Conservation (phyloP, 176 grass and related monocot genomes). For the Paspalum notatum region DNA sequence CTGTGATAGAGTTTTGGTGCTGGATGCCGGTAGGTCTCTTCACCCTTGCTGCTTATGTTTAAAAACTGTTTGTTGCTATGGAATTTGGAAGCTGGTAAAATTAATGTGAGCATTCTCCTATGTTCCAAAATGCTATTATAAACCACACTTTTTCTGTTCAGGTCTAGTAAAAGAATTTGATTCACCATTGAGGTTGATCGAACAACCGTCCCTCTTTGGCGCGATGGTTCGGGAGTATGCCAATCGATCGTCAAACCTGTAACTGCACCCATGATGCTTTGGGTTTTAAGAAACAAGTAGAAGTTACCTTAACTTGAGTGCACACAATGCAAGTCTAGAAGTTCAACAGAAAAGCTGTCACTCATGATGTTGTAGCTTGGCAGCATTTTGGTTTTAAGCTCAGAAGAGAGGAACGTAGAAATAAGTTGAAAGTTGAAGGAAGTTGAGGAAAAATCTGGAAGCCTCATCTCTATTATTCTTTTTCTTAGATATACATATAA, state of each 20-base stretch:
- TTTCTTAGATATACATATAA: too few relatives aligned
- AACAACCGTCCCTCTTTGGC: constrained; percentile 65
- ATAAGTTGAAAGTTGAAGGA: neutral
- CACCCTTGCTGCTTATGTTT: neutral
- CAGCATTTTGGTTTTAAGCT: neutral
- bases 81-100: neutral
- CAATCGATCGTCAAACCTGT: constrained; percentile 62
- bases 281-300: neutral
- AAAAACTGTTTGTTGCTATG: neutral
- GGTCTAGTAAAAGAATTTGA: constrained; percentile 89
- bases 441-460: too few relatives aligned
- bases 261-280: neutral
- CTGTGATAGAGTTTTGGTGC: constrained; percentile 79
- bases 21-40: constrained; percentile 64
- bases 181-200: constrained; percentile 65
- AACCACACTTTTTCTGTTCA: constrained; percentile 36
- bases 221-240: constrained; percentile 88
- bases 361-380: neutral
- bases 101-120: neutral
- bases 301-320: neutral
- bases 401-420: neutral
- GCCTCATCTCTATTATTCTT: too few relatives aligned
- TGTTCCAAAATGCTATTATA: constrained; percentile 17
- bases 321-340: neutral
- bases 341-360: neutral